Base-by-base conservation (phyloP, 441 rosid genomes). In the Viola pubescens region DNA sequence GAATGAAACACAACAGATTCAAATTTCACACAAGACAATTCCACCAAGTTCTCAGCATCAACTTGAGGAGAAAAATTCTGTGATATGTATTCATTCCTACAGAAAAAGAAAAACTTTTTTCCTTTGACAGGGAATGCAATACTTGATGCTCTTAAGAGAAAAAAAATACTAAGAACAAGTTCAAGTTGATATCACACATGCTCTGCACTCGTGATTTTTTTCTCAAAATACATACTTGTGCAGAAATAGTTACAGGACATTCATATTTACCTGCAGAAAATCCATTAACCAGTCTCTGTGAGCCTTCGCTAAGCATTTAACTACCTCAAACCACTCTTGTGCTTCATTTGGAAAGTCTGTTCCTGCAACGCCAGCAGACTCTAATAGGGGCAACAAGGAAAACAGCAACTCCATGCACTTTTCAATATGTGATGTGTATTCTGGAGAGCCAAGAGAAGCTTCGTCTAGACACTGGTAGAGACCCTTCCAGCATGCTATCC, bases 401-500 rank as follows among this genome's bases (percentile, higher is more conserved):
- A 89, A 87, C 34, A 92, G 77, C 66, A 82, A 66, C 74, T 84
- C 88, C 76, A 84, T 74, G 81, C 91, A 89, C 66, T 72, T 84
- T 57, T 84, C 89, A 56, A 82, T 69, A 68, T 69, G 73, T 48
- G 72, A 67, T 49, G 72, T 79, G 80, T 78, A 80, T 38, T 73
- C 85, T 58, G 74, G 55, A 59, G 86, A 82, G 64, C 79, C 79
- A 11, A 82, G 75, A 14, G 87, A 75, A 67, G 81, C 76, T 73
- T 82, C 92, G 61, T 82, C 90, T n/a, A 89, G 81, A 78, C 87
- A 84, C 58, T 69, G 85, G 65, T 49, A 64, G 54, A 89, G 82
- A 69, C 98, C 98, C 59, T 78, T 84, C 98, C 97, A 89, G 76
- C 83, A 84, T 52, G 90, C 79, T 65, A 82, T 69, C 58, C 85